phyloP scores from a whole-genome alignment of 768 basidiomycete genomes.

The Leccinum uliginosum region DNA sequence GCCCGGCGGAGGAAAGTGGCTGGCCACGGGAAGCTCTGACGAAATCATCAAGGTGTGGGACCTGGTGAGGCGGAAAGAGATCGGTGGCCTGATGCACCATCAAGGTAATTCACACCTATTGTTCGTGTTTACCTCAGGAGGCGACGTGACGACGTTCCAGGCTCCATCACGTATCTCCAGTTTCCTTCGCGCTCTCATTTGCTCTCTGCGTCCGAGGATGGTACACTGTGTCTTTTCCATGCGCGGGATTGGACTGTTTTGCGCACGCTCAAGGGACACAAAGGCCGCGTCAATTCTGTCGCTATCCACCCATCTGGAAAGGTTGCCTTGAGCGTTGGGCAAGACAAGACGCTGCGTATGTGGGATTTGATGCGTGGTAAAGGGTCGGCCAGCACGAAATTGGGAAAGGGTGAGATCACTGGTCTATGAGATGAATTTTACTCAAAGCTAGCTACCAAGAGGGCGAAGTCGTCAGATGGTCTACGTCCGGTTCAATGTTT shows the following conservation, averaged over 20 bases:
- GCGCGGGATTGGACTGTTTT: slow-evolving; percentile 93
- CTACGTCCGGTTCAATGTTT: slow-evolving; percentile 70
- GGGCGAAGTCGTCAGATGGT: slow-evolving; percentile 91
- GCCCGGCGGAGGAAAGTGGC: slow-evolving; percentile 90
- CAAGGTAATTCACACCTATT: slow-evolving; percentile 53
- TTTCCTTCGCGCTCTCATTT: slow-evolving; percentile 90
- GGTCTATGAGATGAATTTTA: neutral
- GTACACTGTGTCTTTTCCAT: slow-evolving; percentile 83
- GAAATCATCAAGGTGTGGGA: slow-evolving; percentile 99
- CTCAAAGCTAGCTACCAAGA: slow-evolving; percentile 42
- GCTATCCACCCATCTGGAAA: slow-evolving; percentile 93
- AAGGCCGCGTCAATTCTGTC: slow-evolving; percentile 84
- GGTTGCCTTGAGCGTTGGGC: slow-evolving; percentile 86
- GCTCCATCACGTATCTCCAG: slow-evolving; percentile 83
- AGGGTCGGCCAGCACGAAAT: slow-evolving; percentile 81
- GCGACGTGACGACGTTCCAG: slow-evolving; percentile 36
- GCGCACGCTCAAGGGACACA: slow-evolving; percentile 86
- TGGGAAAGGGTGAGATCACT: slow-evolving; percentile 68
- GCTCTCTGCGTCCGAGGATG: slow-evolving; percentile 89
- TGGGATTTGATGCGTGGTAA: slow-evolving; percentile 98
- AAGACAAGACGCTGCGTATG: slow-evolving; percentile 87
- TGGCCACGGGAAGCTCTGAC: slow-evolving; percentile 93
- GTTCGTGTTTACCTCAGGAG: neutral
- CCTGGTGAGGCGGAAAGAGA: slow-evolving; percentile 82
- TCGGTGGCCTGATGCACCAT: slow-evolving; percentile 93